Conservation (phyloP, 192 early-diverging fungal species). For the Podila clonocystis region DNA sequence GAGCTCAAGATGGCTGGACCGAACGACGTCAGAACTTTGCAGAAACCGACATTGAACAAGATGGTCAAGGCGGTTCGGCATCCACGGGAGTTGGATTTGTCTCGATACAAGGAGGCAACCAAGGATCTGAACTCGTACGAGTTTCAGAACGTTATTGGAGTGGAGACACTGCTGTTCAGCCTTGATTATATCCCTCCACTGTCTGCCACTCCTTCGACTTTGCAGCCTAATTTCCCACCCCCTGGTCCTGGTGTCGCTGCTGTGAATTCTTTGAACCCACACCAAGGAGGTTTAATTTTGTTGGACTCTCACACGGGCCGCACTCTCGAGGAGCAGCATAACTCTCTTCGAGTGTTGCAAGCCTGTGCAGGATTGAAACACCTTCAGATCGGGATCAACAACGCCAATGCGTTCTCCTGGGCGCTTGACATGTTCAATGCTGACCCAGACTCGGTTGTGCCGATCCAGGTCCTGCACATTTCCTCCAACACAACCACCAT, state of each 20-base stretch:
- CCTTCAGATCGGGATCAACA: conserved; percentile 36
- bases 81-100: conserved; percentile 31
- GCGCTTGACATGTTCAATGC: conserved; percentile 14
- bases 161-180: conserved; percentile 31
- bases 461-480: conserved; percentile 16
- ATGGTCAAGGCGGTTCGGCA: conserved; percentile 17
- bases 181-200: conserved; percentile 20
- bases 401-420: conserved; percentile 25
- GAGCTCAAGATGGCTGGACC: conserved; percentile 43
- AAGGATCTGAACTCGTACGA: conserved; percentile 32
- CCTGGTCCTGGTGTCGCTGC: background rate
- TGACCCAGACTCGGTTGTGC: background rate
- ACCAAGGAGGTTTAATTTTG: background rate
- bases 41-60: conserved; percentile 22
- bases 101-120: conserved; percentile 36
- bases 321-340: background rate
- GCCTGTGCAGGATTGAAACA: conserved; percentile 9
- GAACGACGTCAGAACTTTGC: conserved; percentile 14
- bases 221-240: background rate
- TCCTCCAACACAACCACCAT: conserved; percentile 15
- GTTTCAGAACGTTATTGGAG: background rate
- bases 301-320: background rate
- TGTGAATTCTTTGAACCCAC: background rate
- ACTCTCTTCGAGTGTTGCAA: conserved; percentile 12
- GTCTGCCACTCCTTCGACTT: background rate